Base-by-base conservation (phyloP, 2,329 filamentous ascomycete species). In the Colletotrichum sojae region DNA sequence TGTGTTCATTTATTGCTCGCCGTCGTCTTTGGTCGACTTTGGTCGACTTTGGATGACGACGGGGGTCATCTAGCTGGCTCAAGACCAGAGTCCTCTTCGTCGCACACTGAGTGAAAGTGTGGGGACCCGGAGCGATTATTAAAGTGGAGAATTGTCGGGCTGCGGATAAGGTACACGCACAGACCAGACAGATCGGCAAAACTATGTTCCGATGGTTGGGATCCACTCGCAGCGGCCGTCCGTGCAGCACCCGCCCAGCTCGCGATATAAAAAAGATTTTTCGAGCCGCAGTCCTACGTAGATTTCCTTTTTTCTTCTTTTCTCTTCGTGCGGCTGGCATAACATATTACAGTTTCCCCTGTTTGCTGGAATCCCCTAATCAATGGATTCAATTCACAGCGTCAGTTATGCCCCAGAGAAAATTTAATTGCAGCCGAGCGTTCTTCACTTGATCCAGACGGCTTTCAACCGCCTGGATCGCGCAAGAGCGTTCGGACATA, bases 311-410 rank as follows among this genome's bases (percentile, higher is more conserved):
- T 80, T 83, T 82, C 82, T 76, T 81, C 78, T 83, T 89, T 85
- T 83, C 83, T 86, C 88, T 89, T 93, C 85, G 91, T 94, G 92
- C 92, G 92, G 92, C 91, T 84, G 90, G 90, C 89, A 91, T 89
- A 57, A 70, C 52, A 58, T n/a, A 83, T 82, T 79, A 82, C 84
- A 79, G 67, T 88, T 88, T 88, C 89, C 91, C 91, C 90, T 93
- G 91, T 94, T 54, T 94, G 91, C 92, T 92, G 91, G 88, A 86
- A 85, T 90, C 84, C 84, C 78, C 78, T 73, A 79, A 78, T 75
- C 81, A 83, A 90, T 86, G 85, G 84, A 86, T 84, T 72, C 73
- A 76, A 77, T 82, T 36, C 82, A 81, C 75, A 90, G 92, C 91
- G 92, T 94, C 92, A 90, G 88, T 92, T 89, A 87, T 89, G 90